phyloP scores from a whole-genome alignment of 2,329 filamentous ascomycete genomes.

The Aaosphaeria arxii region DNA sequence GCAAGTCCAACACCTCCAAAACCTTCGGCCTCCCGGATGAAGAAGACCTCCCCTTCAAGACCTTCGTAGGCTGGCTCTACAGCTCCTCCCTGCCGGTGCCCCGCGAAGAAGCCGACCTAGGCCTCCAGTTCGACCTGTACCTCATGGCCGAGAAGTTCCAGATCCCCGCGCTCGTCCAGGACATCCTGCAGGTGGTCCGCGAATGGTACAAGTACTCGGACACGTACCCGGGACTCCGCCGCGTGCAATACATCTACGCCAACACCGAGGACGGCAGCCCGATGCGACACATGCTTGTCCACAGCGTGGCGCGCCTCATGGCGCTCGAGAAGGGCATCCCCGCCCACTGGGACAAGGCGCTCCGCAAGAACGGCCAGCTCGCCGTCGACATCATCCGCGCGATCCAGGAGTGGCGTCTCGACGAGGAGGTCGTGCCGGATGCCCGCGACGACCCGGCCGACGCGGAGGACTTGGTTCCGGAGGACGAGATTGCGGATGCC shows the following conservation, averaged over 20 bases:
- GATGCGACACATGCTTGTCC: conserved; percentile 50
- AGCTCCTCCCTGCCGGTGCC: conserved; percentile 45
- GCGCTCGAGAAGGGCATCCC: conserved; percentile 51
- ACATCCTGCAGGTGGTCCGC: conserved; percentile 50
- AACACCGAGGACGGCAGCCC: conserved; percentile 47
- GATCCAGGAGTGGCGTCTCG: conserved; percentile 54
- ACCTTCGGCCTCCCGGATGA: conserved; percentile 52
- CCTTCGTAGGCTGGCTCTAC: conserved; percentile 56
- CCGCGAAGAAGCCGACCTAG: conserved; percentile 50
- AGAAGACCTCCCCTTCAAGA: conserved; percentile 50
- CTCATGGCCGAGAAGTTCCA: conserved; percentile 54
- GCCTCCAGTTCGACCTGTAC: conserved; percentile 52
- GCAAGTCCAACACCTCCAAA: conserved; percentile 28
- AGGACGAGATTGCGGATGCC: conserved; percentile 33
- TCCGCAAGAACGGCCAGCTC: conserved; percentile 54
- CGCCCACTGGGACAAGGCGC: conserved; percentile 53
- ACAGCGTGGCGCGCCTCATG: conserved; percentile 49
- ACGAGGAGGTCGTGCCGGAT: conserved; percentile 49
- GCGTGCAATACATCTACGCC: conserved; percentile 53
- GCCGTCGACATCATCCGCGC: conserved; percentile 54
- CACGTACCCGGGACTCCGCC: conserved; percentile 50
- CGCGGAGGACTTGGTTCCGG: conserved; percentile 32
- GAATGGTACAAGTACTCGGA: conserved; percentile 53
- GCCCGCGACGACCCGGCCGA: conserved; percentile 44
- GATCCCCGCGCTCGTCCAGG: conserved; percentile 46